phyloP scores from a whole-genome alignment of 495 filamentous ascomycete genomes.

The Penicillium fimorum region DNA sequence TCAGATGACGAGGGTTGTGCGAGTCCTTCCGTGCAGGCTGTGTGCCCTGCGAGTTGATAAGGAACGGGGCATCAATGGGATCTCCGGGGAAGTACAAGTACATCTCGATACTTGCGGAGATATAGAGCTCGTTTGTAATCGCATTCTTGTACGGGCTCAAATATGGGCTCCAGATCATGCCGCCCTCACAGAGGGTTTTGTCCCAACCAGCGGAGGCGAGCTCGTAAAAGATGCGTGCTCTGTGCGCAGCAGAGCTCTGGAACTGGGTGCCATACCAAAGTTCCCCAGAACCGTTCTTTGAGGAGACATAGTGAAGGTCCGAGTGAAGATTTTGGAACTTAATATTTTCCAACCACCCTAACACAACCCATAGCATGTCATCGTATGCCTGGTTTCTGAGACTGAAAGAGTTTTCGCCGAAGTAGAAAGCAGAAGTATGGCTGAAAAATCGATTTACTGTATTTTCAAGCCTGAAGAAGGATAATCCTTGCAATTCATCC shows the following conservation, averaged over 20 bases:
- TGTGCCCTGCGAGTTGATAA: constrained; percentile 16
- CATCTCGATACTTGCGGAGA: constrained; percentile 82
- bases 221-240: constrained; percentile 87
- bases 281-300: constrained; percentile 14
- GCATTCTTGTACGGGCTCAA: constrained; percentile 92
- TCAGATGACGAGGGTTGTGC: constrained; percentile 65
- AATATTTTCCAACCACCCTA: constrained; percentile 84
- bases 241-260: constrained; percentile 76
- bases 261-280: constrained; percentile 77
- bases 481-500: constrained; percentile 22
- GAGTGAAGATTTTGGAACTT: constrained; percentile 74
- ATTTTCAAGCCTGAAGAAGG: constrained; percentile 59
- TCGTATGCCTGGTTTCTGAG: constrained; percentile 84
- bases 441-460: constrained; percentile 79
- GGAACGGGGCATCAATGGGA: constrained; percentile 65
- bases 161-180: constrained; percentile 90
- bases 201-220: constrained; percentile 81
- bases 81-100: constrained; percentile 89
- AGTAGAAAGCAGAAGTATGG: constrained; percentile 74
- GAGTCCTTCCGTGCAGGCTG: constrained; percentile 31
- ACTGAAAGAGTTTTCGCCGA: constrained; percentile 76
- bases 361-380: constrained; percentile 96
- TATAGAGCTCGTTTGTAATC: constrained; percentile 91
- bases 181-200: constrained; percentile 74
- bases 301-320: constrained; percentile 48